These are phyloP conservation scores for Tremellales sp. DNA, from an alignment of 1,284 basidiomycete species.

Conservation along the genomic window DNA sequence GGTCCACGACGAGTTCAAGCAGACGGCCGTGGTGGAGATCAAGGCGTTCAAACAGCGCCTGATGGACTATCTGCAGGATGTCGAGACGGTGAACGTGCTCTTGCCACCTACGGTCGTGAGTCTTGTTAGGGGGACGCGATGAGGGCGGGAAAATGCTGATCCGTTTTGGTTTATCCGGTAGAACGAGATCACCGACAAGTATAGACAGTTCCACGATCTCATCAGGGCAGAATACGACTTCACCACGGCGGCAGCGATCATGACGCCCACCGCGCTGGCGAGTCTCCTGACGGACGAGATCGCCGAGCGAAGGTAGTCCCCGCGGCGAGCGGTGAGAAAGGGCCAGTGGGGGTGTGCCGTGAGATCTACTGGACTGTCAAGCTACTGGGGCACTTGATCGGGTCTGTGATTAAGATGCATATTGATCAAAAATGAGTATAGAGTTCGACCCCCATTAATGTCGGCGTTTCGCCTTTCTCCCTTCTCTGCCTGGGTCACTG, in stretches of 20 bases:
- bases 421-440: no score
- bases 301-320: neutral
- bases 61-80: conserved; percentile 71
- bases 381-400: no score
- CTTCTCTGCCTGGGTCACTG: no score
- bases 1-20: conserved; percentile 57
- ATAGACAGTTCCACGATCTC: conserved; percentile 62
- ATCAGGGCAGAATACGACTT: conserved; percentile 52
- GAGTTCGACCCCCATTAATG: no score
- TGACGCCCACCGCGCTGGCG: conserved; percentile 43
- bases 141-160: neutral
- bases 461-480: no score
- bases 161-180: conserved; percentile 10
- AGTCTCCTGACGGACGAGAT: conserved; percentile 19
- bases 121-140: neutral
- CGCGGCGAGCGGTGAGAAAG: no score
- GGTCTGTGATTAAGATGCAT: no score
- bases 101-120: conserved; percentile 64
- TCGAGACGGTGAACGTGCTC: conserved; percentile 69
- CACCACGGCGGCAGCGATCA: conserved; percentile 42
- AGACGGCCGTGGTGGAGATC: conserved; percentile 54
- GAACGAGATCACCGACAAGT: conserved; percentile 66
- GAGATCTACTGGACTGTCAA: no score
- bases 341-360: no score
- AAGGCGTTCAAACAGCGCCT: conserved; percentile 57